Evolutionary conservation across 2,329 filamentous ascomycete genomes (phyloP).

Genomic region (Parasarocladium wereldwijsianum): DNA sequence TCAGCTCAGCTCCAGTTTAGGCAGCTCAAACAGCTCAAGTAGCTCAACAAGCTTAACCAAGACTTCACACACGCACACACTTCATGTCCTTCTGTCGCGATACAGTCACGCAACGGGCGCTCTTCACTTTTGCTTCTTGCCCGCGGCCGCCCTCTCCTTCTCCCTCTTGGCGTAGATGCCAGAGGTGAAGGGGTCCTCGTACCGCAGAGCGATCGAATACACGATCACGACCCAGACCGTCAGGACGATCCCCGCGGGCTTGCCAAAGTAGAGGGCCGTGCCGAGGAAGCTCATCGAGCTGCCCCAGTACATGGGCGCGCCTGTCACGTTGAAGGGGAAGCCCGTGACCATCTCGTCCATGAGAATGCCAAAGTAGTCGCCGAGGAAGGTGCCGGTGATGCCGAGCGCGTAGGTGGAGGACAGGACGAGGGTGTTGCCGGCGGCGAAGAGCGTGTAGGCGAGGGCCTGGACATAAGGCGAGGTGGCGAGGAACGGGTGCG

Average conservation of each 20-base stretch:
- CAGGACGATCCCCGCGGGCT: slow-evolving; percentile 71
- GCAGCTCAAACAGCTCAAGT: too few species aligned
- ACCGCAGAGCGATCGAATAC: slow-evolving; percentile 69
- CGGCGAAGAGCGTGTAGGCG: slow-evolving; percentile 55
- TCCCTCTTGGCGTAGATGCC: slow-evolving; percentile 86
- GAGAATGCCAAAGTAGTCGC: slow-evolving; percentile 96
- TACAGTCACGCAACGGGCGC: not conserved
- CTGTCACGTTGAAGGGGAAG: slow-evolving; percentile 88
- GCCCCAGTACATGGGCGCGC: slow-evolving; percentile 93
- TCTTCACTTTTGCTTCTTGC: slow-evolving; percentile 37
- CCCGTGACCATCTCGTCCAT: slow-evolving; percentile 91
- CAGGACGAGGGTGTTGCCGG: slow-evolving; percentile 74
- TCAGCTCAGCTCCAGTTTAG: too few species aligned
- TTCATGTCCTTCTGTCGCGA: not conserved
- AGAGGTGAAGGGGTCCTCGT: slow-evolving; percentile 88
- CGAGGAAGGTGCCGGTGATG: slow-evolving; percentile 88
- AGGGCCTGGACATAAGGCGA: slow-evolving; percentile 39
- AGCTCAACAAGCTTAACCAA: too few species aligned
- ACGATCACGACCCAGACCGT: slow-evolving; percentile 60
- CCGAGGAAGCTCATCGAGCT: slow-evolving; percentile 86
- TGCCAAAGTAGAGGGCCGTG: slow-evolving; percentile 69
- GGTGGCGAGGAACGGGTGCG: slow-evolving; percentile 56
- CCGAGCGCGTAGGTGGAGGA: slow-evolving; percentile 85
- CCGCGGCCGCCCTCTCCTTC: slow-evolving; percentile 32
- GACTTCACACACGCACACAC: too few species aligned